Evolutionary conservation across 208 protist species (phyloP), one percentile per base, ranked within the genome.

Genomic region (Polymyxa betae): DNA sequence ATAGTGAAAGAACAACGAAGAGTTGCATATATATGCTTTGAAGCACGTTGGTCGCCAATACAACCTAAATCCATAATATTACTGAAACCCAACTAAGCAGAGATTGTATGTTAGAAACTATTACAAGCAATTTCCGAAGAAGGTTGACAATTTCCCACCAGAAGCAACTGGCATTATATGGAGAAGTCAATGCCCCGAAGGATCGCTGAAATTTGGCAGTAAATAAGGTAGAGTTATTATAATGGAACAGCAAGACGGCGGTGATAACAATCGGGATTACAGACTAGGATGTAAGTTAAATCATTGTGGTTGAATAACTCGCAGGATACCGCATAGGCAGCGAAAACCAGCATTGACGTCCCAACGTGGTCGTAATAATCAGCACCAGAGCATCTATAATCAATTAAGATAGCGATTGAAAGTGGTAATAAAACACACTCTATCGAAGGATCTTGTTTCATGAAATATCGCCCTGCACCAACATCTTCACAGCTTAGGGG

Each of bases 81-180:
- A n/a, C n/a, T n/a, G n/a, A n/a, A n/a, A n/a, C n/a, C n/a, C n/a
- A n/a, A n/a, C n/a, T n/a, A n/a, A n/a, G n/a, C n/a, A n/a, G n/a
- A n/a, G n/a, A n/a, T n/a, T n/a, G n/a, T 60, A 24, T 60, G 49
- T 24, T 24, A 60, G 5, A 29, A 60, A 60, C 49, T 29, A 5
- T 60, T 60, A 60, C 49, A 82, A 82, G 35, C n/a, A 82, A 43
- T 35, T n/a, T 5, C 72, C 72, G 5, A 43, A 82, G 5, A 5
- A 82, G 5, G 72, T 82, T 82, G 72, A 82, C 35, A 12, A 82
- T 43, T 43, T 82, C 72, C 72, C 72, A 82, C 72, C 72, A 82
- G 72, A 82, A 82, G n/a, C 16, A 82, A 35, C 35, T 35, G 16
- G 5, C 72, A 35, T 35, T 82, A 43, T 82, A 82, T 20, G 72